Base-by-base conservation (phyloP, 148 eudicot genomes). In the Fagopyrum homotropicum region DNA sequence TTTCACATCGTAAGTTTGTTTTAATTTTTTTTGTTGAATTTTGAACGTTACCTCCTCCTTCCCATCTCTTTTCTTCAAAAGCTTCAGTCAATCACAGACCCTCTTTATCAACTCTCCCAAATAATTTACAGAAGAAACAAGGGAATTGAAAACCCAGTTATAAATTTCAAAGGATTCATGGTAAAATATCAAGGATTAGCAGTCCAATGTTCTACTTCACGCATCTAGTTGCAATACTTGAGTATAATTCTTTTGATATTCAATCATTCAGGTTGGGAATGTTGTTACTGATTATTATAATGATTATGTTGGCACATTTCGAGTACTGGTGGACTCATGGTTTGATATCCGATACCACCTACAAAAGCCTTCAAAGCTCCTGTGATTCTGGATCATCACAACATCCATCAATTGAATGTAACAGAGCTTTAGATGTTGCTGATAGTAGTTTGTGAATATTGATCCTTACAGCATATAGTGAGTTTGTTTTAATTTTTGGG, bases 261-360 rank as follows among this genome's bases (percentile, higher is more conserved):
- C 19, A n/a, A 43, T 71, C 19, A 79, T 55, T 73, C 78, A 93
- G 98, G 98, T 93, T 68, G 98, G 98, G 17, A 93, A 93, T 80
- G 97, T 88, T 73, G 97, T 93, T 63, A 93, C 86, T 16, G 98
- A 93, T 80, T 97, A 93, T 86, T 85, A 82, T 75, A 81, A 87
- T 79, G 98, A 93, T 79, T 88, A 84, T 59, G 64, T 93, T 76
- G 98, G 98, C 82, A 91, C 97, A 52, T 93, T 22, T 93, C 75
- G 93, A 93, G 88, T 91, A 89, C 78, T 91, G 97, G 98, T 91
- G 98, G 98, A 89, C 93, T 12, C 97, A 89, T 61, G 98, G 92
- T 40, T 80, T 93, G 72, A 88, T 93, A 40, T 93, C 98, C 1
- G 97, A 93, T 80, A 79, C 91, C 12, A 89, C 98, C 26, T 93